Base-by-base conservation (phyloP, 2,329 filamentous ascomycete genomes). In the Fusarium sp. region DNA sequence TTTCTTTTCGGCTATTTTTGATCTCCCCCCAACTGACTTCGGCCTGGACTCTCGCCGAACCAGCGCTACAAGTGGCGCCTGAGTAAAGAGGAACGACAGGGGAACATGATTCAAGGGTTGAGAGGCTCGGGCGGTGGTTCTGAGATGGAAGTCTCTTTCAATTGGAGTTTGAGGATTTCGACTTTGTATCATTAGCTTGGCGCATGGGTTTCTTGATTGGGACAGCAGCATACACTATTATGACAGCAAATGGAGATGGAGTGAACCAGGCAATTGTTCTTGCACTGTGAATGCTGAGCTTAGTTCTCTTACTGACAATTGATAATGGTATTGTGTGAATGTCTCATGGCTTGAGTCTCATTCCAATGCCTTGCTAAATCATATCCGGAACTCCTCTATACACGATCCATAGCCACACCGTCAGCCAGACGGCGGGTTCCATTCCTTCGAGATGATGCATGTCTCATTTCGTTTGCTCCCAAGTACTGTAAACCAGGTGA, bases 1-100 rank as follows among this genome's bases (percentile, higher is more conserved):
- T 29, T 64, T 77, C 39, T 2, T 76, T 6, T 61, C 71, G 18
- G 73, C 77, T 18, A 60, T 67, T 29, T 18, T 78, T 14, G 76
- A 76, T 50, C 62, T 48, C 22, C 74, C 68, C 22, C 74, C 68
- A 14, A 63, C 27, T 18, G 63, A 68, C 22, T 35, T 9, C 37
- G 5, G 16, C 48, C 10, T 33, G 57, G 22, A 37, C 29, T 41
- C 63, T 22, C 62, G 56, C n/a, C 50, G 39, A 64, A 14, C 48
- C 59, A 69, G 68, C 13, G 37, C 11, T 18, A 22, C 60, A 43
- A 41, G 35, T 59, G 41, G 57, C 22, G 22, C 3, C 24, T 71
- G 59, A 48, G 35, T n/a, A 8, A 18, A 33, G n/a, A 16, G 10
- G 14, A 33, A 14, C 14, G 20, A n/a, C 20, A 35, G 22, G 24